Evolutionary conservation across 768 basidiomycete genomes (phyloP).

Genomic region (Gymnopilus dilepis): DNA sequence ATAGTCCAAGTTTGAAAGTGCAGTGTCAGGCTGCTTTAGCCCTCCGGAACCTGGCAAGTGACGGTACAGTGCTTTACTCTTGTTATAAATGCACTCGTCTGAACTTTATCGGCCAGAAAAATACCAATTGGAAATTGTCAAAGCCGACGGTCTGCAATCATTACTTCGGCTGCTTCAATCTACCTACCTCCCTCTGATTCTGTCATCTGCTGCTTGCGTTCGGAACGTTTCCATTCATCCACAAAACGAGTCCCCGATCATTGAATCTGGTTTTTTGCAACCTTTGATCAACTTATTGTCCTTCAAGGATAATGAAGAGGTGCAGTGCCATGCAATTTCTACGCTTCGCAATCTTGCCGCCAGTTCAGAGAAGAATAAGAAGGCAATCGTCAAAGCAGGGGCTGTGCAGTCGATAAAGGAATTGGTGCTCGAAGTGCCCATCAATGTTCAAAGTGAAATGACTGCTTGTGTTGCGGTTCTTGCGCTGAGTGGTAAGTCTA

Average conservation of each 20-base stretch:
- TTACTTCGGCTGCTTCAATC: constrained; percentile 95
- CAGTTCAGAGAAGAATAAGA: constrained; percentile 97
- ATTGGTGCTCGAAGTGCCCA: constrained; percentile 90
- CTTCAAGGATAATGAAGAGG: constrained; percentile 99
- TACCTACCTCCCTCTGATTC: constrained; percentile 95
- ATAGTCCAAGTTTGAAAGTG: constrained; percentile 95
- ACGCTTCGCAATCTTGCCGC: constrained; percentile 96
- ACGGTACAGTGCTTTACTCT: constrained; percentile 60
- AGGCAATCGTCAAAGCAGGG: constrained; percentile 96
- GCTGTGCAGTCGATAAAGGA: constrained; percentile 98
- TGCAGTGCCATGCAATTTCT: constrained; percentile 98
- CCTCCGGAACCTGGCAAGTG: constrained; percentile 94
- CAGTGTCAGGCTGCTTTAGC: constrained; percentile 98
- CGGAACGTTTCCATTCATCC: constrained; percentile 99
- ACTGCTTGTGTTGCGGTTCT: constrained; percentile 98
- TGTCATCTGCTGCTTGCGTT: constrained; percentile 97
- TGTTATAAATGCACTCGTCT: neutral
- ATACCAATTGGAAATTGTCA: constrained; percentile 98
- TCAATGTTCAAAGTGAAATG: constrained; percentile 99
- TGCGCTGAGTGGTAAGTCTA: constrained; percentile 83
- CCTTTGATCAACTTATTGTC: constrained; percentile 95
- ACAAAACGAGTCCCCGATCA: constrained; percentile 97
- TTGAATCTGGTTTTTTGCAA: constrained; percentile 96
- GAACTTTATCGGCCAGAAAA: constrained; percentile 67
- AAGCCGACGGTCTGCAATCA: constrained; percentile 89